Evolutionary conservation across 768 basidiomycete species (phyloP).

Genomic region (Mrakia hoshinonis): DNA sequence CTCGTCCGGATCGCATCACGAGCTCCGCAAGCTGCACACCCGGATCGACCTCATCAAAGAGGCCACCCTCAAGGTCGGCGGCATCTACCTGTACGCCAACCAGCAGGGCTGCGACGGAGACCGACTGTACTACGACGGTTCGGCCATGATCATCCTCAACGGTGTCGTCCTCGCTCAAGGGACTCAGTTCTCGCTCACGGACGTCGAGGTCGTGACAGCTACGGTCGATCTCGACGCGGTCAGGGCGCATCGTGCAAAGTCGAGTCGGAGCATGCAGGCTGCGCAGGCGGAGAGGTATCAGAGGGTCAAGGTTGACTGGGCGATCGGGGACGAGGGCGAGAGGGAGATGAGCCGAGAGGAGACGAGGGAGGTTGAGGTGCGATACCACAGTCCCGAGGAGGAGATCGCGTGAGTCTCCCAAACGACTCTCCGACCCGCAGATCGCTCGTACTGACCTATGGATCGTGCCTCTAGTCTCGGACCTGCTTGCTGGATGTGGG

Average conservation of each 20-base stretch:
- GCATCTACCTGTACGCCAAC: slow-evolving; percentile 94
- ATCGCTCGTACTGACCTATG: neutral
- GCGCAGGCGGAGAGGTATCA: slow-evolving; percentile 65
- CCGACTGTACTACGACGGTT: slow-evolving; percentile 94
- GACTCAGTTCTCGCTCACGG: slow-evolving; percentile 87
- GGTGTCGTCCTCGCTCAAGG: slow-evolving; percentile 88
- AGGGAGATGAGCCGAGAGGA: slow-evolving; percentile 49
- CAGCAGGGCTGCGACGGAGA: slow-evolving; percentile 99
- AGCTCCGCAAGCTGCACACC: slow-evolving; percentile 86
- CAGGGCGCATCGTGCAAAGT: slow-evolving; percentile 72
- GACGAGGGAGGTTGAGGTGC: slow-evolving; percentile 50
- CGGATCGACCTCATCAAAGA: slow-evolving; percentile 93
- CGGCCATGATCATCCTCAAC: slow-evolving; percentile 90
- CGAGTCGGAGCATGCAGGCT: slow-evolving; percentile 83
- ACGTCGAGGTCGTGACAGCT: slow-evolving; percentile 92
- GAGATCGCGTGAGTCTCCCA: slow-evolving; percentile 77
- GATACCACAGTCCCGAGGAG: slow-evolving; percentile 82
- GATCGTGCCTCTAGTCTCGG: slow-evolving; percentile 55
- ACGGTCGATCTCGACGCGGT: slow-evolving; percentile 97
- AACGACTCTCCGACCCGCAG: neutral
- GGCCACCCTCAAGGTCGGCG: slow-evolving; percentile 90
- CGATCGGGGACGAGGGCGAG: slow-evolving; percentile 61
- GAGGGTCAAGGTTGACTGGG: slow-evolving; percentile 70
- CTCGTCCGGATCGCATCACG: slow-evolving; percentile 96
- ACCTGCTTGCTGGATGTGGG: slow-evolving; percentile 99